A percentile compares a stretch with the other conserved stretches of the same genome.
Conservation (phyloP, 139 green algal species). For the Closterium sp. region DNA sequence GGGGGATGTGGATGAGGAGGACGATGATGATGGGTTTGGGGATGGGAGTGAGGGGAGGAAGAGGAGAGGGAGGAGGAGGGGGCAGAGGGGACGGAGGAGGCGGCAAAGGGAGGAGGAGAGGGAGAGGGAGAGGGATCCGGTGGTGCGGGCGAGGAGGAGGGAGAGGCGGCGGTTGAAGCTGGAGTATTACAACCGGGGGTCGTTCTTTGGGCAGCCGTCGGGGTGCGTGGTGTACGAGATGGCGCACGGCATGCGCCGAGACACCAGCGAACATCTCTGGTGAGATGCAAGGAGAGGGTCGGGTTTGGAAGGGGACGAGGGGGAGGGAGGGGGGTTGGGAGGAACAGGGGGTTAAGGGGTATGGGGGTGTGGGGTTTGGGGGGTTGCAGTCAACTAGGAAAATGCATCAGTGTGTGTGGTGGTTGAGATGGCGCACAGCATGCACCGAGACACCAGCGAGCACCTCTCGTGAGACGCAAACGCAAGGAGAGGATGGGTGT, state of each 20-base stretch:
- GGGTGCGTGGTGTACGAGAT: constrained; percentile 71
- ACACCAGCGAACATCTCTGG: constrained; percentile 70
- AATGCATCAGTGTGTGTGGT: not conserved
- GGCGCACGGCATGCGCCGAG: constrained; percentile 58
- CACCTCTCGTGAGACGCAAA: no score
- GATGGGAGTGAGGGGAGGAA: not conserved
- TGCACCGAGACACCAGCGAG: no score
- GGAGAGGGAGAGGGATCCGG: constrained; percentile 22
- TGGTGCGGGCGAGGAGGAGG: not conserved
- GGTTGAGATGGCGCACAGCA: no score
- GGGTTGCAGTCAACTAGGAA: constrained; percentile 12
- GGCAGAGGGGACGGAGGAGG: not conserved
- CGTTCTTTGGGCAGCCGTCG: constrained; percentile 71
- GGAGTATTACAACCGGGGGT: constrained; percentile 15
- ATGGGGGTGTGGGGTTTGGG: not conserved
- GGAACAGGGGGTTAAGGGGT: not conserved
- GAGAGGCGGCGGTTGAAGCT: not conserved
- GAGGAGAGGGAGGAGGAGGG: constrained; percentile 15
- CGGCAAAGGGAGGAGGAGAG: constrained; percentile 5
- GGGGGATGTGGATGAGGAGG: constrained; percentile 16
- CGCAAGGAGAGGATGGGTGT: not conserved
- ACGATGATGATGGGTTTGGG: constrained; percentile 27
- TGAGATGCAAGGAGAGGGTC: not conserved
- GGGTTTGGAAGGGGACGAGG: no score
- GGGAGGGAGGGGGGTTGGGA: not conserved